These are phyloP conservation scores for Trichoderma sp. DNA, from an alignment of 2,329 filamentous ascomycete genomes.

Conservation along the genomic window DNA sequence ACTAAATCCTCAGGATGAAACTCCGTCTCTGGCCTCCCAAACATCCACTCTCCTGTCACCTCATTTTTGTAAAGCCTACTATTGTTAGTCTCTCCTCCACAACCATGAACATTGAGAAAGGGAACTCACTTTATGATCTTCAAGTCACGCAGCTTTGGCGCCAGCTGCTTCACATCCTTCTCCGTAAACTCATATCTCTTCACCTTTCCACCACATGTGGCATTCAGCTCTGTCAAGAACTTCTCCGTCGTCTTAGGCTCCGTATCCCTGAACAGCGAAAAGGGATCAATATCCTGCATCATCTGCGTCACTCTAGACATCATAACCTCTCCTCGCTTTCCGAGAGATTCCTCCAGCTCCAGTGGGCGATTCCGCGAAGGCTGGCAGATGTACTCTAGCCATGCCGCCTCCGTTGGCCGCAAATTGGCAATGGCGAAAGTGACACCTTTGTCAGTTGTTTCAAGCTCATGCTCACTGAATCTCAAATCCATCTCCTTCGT, in stretches of 20 bases:
- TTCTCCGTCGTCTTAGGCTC: constrained; percentile 22
- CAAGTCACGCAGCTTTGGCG: constrained; percentile 12
- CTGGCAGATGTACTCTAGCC: constrained; percentile 27
- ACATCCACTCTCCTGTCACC: background rate
- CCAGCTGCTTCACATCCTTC: constrained; percentile 23
- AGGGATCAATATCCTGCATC: constrained; percentile 24
- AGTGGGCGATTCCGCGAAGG: constrained; percentile 18
- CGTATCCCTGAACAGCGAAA: constrained; percentile 23
- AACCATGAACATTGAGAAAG: background rate
- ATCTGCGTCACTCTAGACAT: constrained; percentile 26
- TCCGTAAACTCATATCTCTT: constrained; percentile 27
- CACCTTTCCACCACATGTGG: constrained; percentile 21
- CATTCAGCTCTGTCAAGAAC: constrained; percentile 30
- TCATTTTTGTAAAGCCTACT: background rate
- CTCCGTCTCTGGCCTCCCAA: constrained; percentile 17
- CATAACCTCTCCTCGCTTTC: constrained; percentile 23
- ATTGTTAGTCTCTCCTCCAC: background rate
- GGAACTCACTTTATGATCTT: constrained; percentile 4
- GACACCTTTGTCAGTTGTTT: background rate
- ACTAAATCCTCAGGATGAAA: constrained; percentile 20
- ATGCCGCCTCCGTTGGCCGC: constrained; percentile 27
- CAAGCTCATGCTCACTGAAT: constrained; percentile 23
- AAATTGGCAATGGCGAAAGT: constrained; percentile 18
- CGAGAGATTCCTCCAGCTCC: constrained; percentile 1
- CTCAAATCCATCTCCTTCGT: background rate